Evolutionary conservation across 371 early-diverging fungal genomes (phyloP).

Genomic region (Syncephalastrum racemosum): DNA sequence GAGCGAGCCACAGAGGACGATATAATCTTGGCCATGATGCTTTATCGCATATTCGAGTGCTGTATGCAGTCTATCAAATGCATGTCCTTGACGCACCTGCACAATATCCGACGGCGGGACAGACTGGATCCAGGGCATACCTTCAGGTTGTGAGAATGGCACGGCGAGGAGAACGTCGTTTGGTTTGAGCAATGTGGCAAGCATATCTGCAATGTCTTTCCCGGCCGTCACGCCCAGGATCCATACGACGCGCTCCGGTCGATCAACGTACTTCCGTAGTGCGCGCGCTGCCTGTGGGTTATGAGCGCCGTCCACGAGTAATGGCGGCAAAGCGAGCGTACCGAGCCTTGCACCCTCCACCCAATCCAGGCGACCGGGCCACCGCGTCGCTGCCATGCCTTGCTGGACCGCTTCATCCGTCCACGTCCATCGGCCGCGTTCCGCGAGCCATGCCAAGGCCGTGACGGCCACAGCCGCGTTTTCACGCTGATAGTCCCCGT

Average conservation of each 20-base stretch:
- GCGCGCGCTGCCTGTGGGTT: conserved; percentile 74
- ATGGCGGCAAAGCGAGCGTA: conserved; percentile 1
- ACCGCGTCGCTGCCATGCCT: conserved; percentile 63
- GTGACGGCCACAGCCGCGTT: conserved; percentile 78
- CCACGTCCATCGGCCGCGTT: conserved; percentile 16
- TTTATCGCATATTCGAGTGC: conserved; percentile 23
- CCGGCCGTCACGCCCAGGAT: conserved; percentile 76
- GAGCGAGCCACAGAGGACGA: conserved; percentile 79
- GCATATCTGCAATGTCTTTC: conserved; percentile 63
- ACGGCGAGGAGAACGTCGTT: conserved; percentile 67
- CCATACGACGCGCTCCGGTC: conserved; percentile 61
- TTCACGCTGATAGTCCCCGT: conserved; percentile 78
- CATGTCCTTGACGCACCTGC: conserved; percentile 14
- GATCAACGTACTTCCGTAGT: conserved; percentile 64
- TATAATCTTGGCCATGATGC: background rate
- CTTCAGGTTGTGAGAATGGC: conserved; percentile 73
- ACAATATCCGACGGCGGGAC: conserved; percentile 43
- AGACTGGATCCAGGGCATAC: conserved; percentile 86
- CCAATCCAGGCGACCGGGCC: conserved; percentile 88
- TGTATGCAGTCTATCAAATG: conserved; percentile 20
- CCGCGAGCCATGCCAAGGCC: conserved; percentile 57
- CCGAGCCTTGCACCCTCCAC: conserved; percentile 15
- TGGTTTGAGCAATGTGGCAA: conserved; percentile 50
- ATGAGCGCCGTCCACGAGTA: conserved; percentile 90
- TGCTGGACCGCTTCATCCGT: conserved; percentile 46